Evolutionary conservation across 495 filamentous ascomycete species (phyloP).

Genomic region (Podospora pseudoanserina): DNA sequence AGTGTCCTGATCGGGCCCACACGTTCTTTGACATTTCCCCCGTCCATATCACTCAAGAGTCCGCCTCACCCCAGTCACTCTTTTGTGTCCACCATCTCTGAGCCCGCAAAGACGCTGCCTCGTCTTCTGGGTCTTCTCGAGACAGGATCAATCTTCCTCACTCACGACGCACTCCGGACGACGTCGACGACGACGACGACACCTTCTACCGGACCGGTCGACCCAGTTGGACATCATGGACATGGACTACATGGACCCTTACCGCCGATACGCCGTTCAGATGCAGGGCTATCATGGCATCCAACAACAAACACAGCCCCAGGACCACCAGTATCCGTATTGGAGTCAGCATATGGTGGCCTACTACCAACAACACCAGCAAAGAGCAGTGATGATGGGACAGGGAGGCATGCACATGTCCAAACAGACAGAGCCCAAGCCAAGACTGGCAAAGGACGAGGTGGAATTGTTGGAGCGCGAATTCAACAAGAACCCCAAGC

Average conservation of each 20-base stretch:
- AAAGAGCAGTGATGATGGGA: constrained; percentile 30
- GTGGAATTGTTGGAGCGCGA: constrained; percentile 71
- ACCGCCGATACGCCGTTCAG: constrained; percentile 24
- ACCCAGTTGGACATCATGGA: constrained; percentile 20
- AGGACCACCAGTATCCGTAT: constrained; percentile 24
- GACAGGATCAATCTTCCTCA: not conserved
- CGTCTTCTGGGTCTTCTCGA: not conserved
- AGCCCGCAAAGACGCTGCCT: constrained; percentile 1
- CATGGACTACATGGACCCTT: constrained; percentile 33
- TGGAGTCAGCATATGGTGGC: constrained; percentile 31
- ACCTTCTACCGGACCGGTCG: not conserved
- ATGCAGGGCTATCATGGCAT: constrained; percentile 18
- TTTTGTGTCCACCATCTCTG: constrained; percentile 27
- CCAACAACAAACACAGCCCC: constrained; percentile 23
- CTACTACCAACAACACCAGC: constrained; percentile 32
- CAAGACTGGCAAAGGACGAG: constrained; percentile 77
- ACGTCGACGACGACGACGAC: not conserved
- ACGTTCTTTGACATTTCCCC: constrained; percentile 31
- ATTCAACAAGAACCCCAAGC: constrained; percentile 73
- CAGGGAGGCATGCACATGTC: constrained; percentile 29
- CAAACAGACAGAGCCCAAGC: constrained; percentile 54
- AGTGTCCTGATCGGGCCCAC: constrained; percentile 27
- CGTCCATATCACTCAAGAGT: constrained; percentile 17
- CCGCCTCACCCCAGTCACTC: constrained; percentile 41
- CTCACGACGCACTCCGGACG: not conserved